A percentile compares a stretch with the other conserved stretches of the same genome.
phyloP scores from a whole-genome alignment of 1,284 basidiomycete species.

The Trichosporon sp. region DNA sequence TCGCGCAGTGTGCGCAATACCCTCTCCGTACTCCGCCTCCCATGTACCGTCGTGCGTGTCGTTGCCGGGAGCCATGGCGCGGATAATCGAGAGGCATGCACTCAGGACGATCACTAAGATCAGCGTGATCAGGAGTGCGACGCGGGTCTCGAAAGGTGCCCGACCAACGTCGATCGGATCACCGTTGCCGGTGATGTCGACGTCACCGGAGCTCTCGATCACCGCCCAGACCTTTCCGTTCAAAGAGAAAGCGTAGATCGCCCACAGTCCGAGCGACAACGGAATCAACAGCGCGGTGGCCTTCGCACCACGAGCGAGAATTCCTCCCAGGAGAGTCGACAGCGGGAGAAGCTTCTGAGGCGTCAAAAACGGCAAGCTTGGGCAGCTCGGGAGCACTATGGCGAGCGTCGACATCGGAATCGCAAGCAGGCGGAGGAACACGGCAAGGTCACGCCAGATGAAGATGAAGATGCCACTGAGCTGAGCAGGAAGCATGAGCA shows the following conservation, averaged over 20 bases:
- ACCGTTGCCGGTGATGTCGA: conserved; percentile 15
- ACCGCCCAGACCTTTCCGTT: conserved; percentile 32
- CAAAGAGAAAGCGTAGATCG: conserved; percentile 31
- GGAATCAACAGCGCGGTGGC: conserved; percentile 33
- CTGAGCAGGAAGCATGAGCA: conserved; percentile 31
- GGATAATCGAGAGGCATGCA: conserved; percentile 29
- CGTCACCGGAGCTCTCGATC: conserved; percentile 3
- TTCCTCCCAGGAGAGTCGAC: conserved; percentile 28
- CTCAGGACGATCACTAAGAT: conserved; percentile 31
- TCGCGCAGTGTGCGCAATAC: conserved; percentile 27
- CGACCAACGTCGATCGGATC: conserved; percentile 31
- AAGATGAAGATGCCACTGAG: conserved; percentile 28
- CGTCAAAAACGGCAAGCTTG: conserved; percentile 28
- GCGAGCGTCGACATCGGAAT: conserved; percentile 32
- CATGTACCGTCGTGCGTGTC: conserved; percentile 34
- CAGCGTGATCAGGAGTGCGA: conserved; percentile 30
- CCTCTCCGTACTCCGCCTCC: conserved; percentile 34
- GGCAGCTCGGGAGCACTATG: conserved; percentile 28
- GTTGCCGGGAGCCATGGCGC: conserved; percentile 32
- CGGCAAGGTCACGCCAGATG: conserved; percentile 16
- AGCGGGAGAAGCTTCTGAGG: conserved; percentile 32
- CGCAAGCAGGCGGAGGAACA: conserved; percentile 24
- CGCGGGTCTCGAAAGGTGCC: conserved; percentile 35
- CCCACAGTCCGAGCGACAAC: conserved; percentile 26
- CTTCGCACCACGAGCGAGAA: conserved; percentile 33